Evolutionary conservation across 129 eudicot species (phyloP), one percentile per base, ranked within the genome.

Genomic region (Lonicera japonica): DNA sequence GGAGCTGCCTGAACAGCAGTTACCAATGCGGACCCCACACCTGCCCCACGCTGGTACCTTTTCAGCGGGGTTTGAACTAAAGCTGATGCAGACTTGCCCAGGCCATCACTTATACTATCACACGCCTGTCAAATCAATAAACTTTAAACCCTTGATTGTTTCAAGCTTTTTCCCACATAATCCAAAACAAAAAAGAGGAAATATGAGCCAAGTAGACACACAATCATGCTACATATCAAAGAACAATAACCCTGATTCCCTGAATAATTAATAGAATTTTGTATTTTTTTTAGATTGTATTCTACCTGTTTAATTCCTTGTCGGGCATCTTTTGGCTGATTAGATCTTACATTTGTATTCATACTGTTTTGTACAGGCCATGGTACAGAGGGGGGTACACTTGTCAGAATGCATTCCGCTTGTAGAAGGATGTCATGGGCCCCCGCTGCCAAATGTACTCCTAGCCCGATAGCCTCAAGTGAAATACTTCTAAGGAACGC

Each of bases 361-460:
- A 46, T 56, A 58, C 79, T 66, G 64, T 73, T 85, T 64, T 83
- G 83, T 25, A 66, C 25, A 46, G 88, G 83, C 68, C 82, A 72
- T 20, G 86, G 83, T 48, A 86, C 84, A 59, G 90, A 77, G 23
- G 87, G 77, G 17, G 94, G 88, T 55, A 72, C 78, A 40, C 81
- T 78, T 36, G 96, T 63, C 15, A 92, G 84, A 62, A 87, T 80
- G 77, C 76, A 75, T 64, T 92, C 98, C 51, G 96, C 95, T 74
- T 92, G 98, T 15, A 77, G 80, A 29, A 92, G 92, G 67, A 92
- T 78, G 18, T 90, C 78, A 65, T 92, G 98, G 68, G 95, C 88
- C 60, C 96, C 98, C 0, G 91, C 96, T n/a, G 96, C 91, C 81
- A 92, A 71, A 72, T 92, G 96, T 15, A 90, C 96, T 72, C 96